Evolutionary conservation across 805 yeast genomes (phyloP).

Genomic region (Limtongozyma cylindracea): DNA sequence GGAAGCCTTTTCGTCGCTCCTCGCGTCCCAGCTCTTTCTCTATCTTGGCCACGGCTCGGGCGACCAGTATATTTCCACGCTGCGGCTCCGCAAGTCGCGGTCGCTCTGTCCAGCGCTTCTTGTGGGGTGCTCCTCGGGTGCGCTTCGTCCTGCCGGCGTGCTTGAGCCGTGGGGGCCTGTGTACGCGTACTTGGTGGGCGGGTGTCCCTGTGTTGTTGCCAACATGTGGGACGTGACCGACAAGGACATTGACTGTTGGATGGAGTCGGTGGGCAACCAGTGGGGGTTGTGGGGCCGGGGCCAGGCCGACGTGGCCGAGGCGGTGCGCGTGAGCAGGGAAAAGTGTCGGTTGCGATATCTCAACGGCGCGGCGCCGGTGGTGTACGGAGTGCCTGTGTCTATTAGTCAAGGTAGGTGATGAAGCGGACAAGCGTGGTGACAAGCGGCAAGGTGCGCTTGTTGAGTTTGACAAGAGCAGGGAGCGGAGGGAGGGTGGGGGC

Average conservation of each 20-base stretch:
- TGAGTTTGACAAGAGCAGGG: no score
- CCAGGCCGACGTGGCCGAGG: conserved; percentile 20
- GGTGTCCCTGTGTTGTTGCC: conserved; percentile 63
- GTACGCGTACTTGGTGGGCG: conserved; percentile 50
- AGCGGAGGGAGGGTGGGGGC: no score
- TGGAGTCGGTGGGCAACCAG: conserved; percentile 25
- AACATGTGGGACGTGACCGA: conserved; percentile 96
- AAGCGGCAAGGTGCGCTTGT: no score
- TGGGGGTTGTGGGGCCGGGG: no score
- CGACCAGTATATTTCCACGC: conserved; percentile 42
- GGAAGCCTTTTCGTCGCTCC: conserved; percentile 18
- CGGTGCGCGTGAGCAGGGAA: conserved; percentile 37
- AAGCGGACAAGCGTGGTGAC: no score
- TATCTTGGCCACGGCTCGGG: conserved; percentile 96
- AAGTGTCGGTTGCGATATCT: conserved; percentile 45
- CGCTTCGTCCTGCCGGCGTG: conserved; percentile 25
- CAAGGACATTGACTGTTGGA: conserved; percentile 74
- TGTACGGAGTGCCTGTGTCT: conserved; percentile 91
- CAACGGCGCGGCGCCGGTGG: conserved; percentile 83
- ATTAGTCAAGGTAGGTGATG: no score
- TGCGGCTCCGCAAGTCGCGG: conserved; percentile 7
- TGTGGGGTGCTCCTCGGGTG: conserved; percentile 82
- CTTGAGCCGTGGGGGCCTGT: conserved; percentile 60
- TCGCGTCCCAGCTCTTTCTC: conserved; percentile 21
- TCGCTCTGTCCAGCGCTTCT: conserved; percentile 33